These are phyloP conservation scores for Ophiorrhiza pumila DNA, from an alignment of 257 asterid species.

Conservation along the genomic window DNA sequence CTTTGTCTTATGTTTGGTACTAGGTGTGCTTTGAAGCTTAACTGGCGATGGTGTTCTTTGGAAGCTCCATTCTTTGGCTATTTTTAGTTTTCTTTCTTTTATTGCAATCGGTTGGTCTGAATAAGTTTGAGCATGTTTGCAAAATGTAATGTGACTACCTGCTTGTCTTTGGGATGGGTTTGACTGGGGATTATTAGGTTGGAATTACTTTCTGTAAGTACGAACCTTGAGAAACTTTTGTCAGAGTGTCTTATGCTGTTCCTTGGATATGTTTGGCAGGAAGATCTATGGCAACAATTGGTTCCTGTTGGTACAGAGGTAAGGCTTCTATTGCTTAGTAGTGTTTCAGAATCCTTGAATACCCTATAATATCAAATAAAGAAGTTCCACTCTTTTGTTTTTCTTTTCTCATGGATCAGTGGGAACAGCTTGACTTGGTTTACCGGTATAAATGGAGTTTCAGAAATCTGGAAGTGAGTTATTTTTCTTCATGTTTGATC, in stretches of 20 bases:
- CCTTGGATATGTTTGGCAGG: conserved; percentile 38
- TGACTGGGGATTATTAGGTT: background rate
- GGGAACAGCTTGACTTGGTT: conserved; percentile 94
- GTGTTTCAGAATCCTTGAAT: conserved; percentile 1
- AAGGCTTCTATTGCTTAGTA: conserved; percentile 6
- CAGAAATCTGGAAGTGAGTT: conserved; percentile 70
- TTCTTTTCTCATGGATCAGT: conserved; percentile 43
- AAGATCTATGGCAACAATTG: conserved; percentile 68
- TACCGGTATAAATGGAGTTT: conserved; percentile 87
- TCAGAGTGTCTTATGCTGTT: background rate
- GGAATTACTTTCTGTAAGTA: background rate
- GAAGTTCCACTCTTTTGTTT: conserved; percentile 4
- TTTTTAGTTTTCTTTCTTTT: background rate
- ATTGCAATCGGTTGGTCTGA: background rate
- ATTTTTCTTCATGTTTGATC: background rate
- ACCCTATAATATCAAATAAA: background rate
- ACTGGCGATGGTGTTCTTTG: background rate
- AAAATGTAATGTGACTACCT: background rate
- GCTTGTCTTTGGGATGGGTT: background rate
- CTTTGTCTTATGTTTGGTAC: background rate
- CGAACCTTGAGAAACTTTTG: background rate
- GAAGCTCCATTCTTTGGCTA: background rate
- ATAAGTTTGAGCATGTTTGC: background rate
- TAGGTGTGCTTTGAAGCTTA: background rate
- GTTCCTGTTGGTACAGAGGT: conserved; percentile 85